A percentile compares a stretch with the other conserved stretches of the same genome.
These are phyloP conservation scores for Aspergillus bridgeri DNA, from an alignment of 495 filamentous ascomycete genomes.

Conservation along the genomic window DNA sequence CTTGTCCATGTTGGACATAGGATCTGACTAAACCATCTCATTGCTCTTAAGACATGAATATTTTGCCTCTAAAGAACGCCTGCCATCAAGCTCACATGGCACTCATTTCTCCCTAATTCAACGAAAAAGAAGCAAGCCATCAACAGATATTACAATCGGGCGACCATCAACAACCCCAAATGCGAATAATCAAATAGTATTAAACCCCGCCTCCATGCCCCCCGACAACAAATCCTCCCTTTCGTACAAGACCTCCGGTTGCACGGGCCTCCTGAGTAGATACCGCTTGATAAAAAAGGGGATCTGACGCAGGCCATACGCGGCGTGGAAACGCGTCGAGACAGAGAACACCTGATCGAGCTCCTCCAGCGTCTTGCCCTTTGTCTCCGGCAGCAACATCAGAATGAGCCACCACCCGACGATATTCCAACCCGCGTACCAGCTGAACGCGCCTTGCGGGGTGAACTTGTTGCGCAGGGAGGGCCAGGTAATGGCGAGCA, in stretches of 20 bases:
- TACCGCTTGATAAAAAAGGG: constrained; percentile 45
- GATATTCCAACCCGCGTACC: constrained; percentile 59
- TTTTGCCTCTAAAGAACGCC: too few species aligned
- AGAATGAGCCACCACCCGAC: constrained; percentile 55
- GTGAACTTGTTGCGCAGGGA: constrained; percentile 45
- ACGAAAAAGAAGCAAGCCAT: too few species aligned
- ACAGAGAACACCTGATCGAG: constrained; percentile 53
- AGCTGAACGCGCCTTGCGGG: constrained; percentile 55
- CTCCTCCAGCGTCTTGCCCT: constrained; percentile 51
- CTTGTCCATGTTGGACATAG: too few species aligned
- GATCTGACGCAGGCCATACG: constrained; percentile 49
- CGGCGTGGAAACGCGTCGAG: constrained; percentile 46
- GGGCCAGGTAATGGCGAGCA: constrained; percentile 58
- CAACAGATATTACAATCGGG: too few species aligned
- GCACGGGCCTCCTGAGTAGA: constrained; percentile 34
- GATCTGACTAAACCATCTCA: too few species aligned
- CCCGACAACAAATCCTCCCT: constrained; percentile 23
- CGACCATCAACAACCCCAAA: not conserved
- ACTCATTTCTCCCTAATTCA: too few species aligned
- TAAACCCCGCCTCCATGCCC: constrained; percentile 23
- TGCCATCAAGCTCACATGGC: not conserved
- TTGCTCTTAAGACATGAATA: too few species aligned
- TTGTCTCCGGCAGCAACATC: constrained; percentile 56
- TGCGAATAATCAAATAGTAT: constrained; percentile 14
- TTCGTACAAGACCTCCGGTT: constrained; percentile 40